Evolutionary conservation across 2,329 filamentous ascomycete species (phyloP).

Genomic region (Botrytis paeoniae): DNA sequence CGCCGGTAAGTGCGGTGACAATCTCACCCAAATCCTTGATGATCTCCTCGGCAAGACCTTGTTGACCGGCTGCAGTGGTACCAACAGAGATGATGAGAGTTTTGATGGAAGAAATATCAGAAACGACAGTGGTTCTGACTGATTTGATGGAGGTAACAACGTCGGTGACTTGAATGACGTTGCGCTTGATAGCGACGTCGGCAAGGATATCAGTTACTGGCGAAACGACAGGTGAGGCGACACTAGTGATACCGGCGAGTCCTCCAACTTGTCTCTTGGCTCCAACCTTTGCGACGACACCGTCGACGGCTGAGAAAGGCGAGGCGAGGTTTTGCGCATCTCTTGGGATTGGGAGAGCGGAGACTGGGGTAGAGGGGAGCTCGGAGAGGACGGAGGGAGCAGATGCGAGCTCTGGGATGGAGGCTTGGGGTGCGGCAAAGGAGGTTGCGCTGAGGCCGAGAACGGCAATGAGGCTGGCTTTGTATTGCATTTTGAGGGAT

Average conservation of each 20-base stretch:
- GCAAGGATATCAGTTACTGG: neutral
- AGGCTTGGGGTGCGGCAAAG: neutral
- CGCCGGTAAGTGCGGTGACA: neutral
- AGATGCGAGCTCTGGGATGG: neutral
- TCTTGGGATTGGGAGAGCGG: neutral
- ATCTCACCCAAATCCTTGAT: neutral
- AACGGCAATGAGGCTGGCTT: neutral
- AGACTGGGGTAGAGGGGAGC: neutral
- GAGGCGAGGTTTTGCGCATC: neutral
- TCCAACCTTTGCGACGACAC: neutral
- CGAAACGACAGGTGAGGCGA: neutral
- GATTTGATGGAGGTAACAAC: neutral
- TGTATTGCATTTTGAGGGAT: neutral
- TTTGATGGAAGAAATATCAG: neutral
- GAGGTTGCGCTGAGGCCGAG: slow-evolving; percentile 5
- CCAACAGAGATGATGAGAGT: neutral
- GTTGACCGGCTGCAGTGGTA: neutral
- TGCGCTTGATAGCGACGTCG: no score
- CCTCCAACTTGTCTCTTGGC: neutral
- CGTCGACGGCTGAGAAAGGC: neutral
- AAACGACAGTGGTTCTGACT: neutral
- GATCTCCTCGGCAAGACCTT: neutral
- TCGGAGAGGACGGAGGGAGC: neutral
- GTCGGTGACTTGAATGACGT: neutral
- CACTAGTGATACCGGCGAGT: neutral